These are phyloP conservation scores for Bipolaris sorokiniana DNA, from an alignment of 2,329 filamentous ascomycete genomes.

Conservation along the genomic window DNA sequence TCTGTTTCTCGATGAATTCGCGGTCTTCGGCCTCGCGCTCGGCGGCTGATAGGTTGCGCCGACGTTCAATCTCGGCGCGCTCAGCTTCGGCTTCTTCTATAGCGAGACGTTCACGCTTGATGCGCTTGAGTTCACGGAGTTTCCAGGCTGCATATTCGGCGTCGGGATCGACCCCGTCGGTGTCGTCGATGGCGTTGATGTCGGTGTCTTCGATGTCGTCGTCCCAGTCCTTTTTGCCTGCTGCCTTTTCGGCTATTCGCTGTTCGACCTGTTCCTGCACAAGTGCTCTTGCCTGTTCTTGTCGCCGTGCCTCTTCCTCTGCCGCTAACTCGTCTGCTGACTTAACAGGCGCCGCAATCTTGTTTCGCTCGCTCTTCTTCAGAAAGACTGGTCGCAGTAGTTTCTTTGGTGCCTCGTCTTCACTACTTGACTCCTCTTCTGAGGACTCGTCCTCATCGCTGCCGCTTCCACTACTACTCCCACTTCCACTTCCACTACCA, in stretches of 20 bases:
- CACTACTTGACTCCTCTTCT: constrained; percentile 62
- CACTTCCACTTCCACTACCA: constrained; percentile 29
- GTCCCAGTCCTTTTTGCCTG: constrained; percentile 86
- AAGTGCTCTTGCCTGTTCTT: constrained; percentile 75
- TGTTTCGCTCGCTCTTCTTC: constrained; percentile 66
- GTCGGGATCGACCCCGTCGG: constrained; percentile 82
- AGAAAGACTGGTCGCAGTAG: constrained; percentile 71
- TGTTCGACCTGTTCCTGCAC: constrained; percentile 89
- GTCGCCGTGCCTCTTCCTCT: constrained; percentile 63
- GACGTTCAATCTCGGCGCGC: constrained; percentile 84
- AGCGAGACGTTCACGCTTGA: constrained; percentile 83
- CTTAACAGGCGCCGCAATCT: constrained; percentile 35
- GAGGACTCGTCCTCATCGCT: constrained; percentile 43
- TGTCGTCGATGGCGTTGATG: constrained; percentile 82
- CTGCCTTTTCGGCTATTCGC: constrained; percentile 74
- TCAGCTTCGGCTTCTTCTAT: constrained; percentile 86
- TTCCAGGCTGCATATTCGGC: constrained; percentile 94
- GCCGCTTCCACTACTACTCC: constrained; percentile 22
- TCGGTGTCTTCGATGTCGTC: constrained; percentile 68
- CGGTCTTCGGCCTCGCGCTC: constrained; percentile 87
- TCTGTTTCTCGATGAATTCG: constrained; percentile 76
- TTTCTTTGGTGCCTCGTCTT: constrained; percentile 63
- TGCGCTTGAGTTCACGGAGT: constrained; percentile 84
- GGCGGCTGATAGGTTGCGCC: constrained; percentile 83
- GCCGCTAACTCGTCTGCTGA: constrained; percentile 52